Percentiles rank a stretch among this genome's conserved stretches.
These are phyloP conservation scores for Gastrolobium villosum DNA, from an alignment of 306 rosid genomes.

Conservation along the genomic window DNA sequence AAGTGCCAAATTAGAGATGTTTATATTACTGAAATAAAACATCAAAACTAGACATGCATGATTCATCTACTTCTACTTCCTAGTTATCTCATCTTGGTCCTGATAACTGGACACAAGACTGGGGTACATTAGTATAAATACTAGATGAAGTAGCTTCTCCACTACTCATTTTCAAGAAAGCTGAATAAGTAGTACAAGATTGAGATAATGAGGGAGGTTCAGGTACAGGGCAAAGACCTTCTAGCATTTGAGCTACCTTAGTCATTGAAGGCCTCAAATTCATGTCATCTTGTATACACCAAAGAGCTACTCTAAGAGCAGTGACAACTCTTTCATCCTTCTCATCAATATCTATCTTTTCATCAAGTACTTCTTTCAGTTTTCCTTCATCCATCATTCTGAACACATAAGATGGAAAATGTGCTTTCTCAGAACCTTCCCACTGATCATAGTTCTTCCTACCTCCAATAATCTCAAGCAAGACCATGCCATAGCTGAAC, in stretches of 20 bases:
- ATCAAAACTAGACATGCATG: not conserved
- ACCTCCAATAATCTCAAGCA: conserved; percentile 88
- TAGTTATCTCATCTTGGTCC: conserved; percentile 73
- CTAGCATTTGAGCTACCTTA: conserved; percentile 91
- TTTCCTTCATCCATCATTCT: conserved; percentile 76
- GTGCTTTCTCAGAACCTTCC: conserved; percentile 75
- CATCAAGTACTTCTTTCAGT: conserved; percentile 59
- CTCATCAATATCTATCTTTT: conserved; percentile 63
- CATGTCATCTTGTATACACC: conserved; percentile 94
- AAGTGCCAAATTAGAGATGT: not conserved
- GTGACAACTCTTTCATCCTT: conserved; percentile 56
- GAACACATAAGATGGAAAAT: conserved; percentile 86
- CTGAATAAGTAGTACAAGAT: conserved; percentile 56
- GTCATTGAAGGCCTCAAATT: conserved; percentile 80
- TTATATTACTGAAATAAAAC: conserved; percentile 9
- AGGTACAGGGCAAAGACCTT: conserved; percentile 69
- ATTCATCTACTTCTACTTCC: not conserved
- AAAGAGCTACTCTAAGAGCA: conserved; percentile 75
- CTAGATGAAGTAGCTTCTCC: conserved; percentile 78
- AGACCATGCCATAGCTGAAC: conserved; percentile 88
- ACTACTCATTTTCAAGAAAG: conserved; percentile 65
- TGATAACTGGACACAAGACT: conserved; percentile 80
- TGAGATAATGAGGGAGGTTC: conserved; percentile 74
- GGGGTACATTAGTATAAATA: conserved; percentile 65
- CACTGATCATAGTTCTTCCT: conserved; percentile 83